A percentile compares a stretch with the other conserved stretches of the same genome.
These are phyloP conservation scores for Fomitopsis serialis DNA, from an alignment of 768 basidiomycete species.

Conservation along the genomic window DNA sequence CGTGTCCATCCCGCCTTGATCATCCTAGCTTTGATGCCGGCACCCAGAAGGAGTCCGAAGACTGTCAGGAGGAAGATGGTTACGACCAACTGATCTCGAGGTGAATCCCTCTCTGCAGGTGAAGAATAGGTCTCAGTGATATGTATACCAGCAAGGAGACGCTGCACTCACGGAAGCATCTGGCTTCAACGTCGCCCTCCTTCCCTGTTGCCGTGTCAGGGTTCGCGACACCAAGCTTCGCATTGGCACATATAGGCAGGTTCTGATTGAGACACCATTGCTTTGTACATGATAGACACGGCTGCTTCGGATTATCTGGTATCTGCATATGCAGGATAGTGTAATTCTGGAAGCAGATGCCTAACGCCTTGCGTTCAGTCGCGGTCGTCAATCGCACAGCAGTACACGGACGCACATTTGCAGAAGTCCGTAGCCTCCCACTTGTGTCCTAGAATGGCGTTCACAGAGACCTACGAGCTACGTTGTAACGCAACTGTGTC, in stretches of 20 bases:
- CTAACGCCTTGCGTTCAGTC: constrained; percentile 32
- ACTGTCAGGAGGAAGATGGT: constrained; percentile 86
- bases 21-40: constrained; percentile 81
- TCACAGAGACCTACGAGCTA: constrained; percentile 29
- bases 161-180: constrained; percentile 82
- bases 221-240: constrained; percentile 79
- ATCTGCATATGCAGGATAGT: constrained; percentile 76
- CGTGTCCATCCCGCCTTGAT: constrained; percentile 68
- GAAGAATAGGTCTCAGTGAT: constrained; percentile 3
- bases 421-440: constrained; percentile 92
- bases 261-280: constrained; percentile 96
- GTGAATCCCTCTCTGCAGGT: constrained; percentile 81
- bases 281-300: constrained; percentile 90
- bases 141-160: constrained; percentile 4
- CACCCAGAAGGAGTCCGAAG: constrained; percentile 78
- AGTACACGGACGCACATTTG: constrained; percentile 55
- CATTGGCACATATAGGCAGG: constrained; percentile 75
- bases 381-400: not conserved
- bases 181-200: constrained; percentile 92
- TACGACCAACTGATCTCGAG: constrained; percentile 91
- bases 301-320: constrained; percentile 82
- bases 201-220: constrained; percentile 92
- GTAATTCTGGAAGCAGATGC: constrained; percentile 91
- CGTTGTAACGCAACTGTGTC: not conserved
- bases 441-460: constrained; percentile 48